Evolutionary conservation across 768 basidiomycete genomes (phyloP).

Genomic region (Naganishia vaughanmartiniae): DNA sequence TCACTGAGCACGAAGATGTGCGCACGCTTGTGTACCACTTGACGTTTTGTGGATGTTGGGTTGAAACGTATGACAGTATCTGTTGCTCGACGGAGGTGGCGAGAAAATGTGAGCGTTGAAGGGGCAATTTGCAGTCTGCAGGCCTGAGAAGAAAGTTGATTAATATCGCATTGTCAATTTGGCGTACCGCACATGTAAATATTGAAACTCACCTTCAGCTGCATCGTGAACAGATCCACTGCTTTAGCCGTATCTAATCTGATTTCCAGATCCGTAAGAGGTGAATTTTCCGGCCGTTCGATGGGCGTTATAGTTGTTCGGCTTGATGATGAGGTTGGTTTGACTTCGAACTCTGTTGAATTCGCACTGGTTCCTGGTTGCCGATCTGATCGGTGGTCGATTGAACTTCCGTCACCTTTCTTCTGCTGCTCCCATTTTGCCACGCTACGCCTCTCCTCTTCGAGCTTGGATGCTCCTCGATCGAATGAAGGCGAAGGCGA

Average conservation of each 20-base stretch:
- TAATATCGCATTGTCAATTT: slow-evolving; percentile 17
- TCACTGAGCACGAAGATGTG: slow-evolving; percentile 89
- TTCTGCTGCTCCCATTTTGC: slow-evolving; percentile 20
- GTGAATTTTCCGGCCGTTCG: slow-evolving; percentile 38
- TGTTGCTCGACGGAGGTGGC: slow-evolving; percentile 69
- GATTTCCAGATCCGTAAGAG: slow-evolving; percentile 75
- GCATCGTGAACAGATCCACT: slow-evolving; percentile 93
- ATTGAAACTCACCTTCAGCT: slow-evolving; percentile 66
- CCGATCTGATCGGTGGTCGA: background rate
- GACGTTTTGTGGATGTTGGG: slow-evolving; percentile 67
- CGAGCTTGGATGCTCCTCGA: background rate
- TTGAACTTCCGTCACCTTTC: background rate
- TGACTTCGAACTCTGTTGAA: background rate
- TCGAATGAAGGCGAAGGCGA: slow-evolving; percentile 10
- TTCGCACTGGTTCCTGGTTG: background rate
- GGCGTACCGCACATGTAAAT: slow-evolving; percentile 16
- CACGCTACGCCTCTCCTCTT: slow-evolving; percentile 8
- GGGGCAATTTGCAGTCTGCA: slow-evolving; percentile 88
- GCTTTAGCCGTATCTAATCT: slow-evolving; percentile 73
- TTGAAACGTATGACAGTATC: slow-evolving; percentile 74
- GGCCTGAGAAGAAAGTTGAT: slow-evolving; percentile 57
- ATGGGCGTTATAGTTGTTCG: slow-evolving; percentile 23
- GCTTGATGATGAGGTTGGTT: background rate
- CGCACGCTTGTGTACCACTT: slow-evolving; percentile 71
- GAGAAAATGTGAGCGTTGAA: slow-evolving; percentile 70